Percentiles rank a stretch among this genome's conserved stretches.
Conservation (phyloP, 768 basidiomycete species). For the Tricholoma sp. region DNA sequence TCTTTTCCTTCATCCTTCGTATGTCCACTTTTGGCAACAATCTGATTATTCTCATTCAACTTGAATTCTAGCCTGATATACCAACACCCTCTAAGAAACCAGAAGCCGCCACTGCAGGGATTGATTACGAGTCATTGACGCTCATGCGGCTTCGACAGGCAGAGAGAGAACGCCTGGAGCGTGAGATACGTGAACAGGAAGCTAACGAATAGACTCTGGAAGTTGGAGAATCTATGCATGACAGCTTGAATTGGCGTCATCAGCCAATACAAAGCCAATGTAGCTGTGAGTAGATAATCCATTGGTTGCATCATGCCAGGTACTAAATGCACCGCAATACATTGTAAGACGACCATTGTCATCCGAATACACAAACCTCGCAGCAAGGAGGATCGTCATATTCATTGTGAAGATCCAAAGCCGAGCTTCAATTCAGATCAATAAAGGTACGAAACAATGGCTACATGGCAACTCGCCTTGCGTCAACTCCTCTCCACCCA, state of each 20-base stretch:
- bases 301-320: not conserved
- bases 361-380: not conserved
- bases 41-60: conserved; percentile 7
- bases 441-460: conserved; percentile 8
- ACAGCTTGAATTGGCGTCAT: not conserved
- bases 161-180: conserved; percentile 70
- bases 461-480: not conserved
- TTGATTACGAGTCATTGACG: conserved; percentile 79
- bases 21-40: conserved; percentile 18
- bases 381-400: not conserved
- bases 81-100: conserved; percentile 20
- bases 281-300: not conserved
- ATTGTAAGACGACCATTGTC: not conserved
- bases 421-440: conserved; percentile 1
- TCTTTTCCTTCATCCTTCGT: conserved; percentile 60
- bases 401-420: not conserved
- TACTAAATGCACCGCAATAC: not conserved
- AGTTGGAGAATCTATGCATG: not conserved
- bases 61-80: conserved; percentile 20
- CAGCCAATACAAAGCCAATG: not conserved
- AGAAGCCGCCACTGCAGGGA: conserved; percentile 26
- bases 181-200: conserved; percentile 71
- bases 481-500: conserved; percentile 68
- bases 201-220: conserved; percentile 29
- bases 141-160: conserved; percentile 79